Percentiles rank a stretch among this genome's conserved stretches.
Evolutionary conservation across 2,329 filamentous ascomycete genomes (phyloP).

Genomic region (Emergomyces africanus): DNA sequence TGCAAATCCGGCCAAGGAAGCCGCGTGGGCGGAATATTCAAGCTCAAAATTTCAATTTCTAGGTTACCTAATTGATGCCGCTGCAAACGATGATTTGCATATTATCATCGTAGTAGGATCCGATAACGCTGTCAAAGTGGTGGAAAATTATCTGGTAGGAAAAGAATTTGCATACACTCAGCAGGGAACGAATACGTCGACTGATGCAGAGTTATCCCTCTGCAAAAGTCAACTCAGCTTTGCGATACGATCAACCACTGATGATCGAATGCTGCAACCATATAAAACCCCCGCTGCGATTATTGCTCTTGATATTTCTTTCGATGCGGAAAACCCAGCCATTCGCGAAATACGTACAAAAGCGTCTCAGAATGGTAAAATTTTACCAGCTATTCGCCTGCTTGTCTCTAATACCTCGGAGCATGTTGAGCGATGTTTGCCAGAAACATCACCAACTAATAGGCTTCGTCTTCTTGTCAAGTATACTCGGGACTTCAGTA

Average conservation of each 20-base stretch:
- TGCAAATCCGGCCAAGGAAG: conserved; percentile 24
- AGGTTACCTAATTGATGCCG: conserved; percentile 28
- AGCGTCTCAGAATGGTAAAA: conserved; percentile 17
- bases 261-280: conserved; percentile 19
- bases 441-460: conserved; percentile 22
- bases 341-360: conserved; percentile 4
- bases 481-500: conserved; percentile 20
- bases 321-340: conserved; percentile 25
- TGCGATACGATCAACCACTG: conserved; percentile 21
- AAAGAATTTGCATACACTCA: conserved; percentile 21
- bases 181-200: conserved; percentile 16
- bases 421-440: conserved; percentile 33
- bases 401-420: conserved; percentile 35
- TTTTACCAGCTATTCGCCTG: conserved; percentile 33
- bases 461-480: conserved; percentile 23
- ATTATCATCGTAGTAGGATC: conserved; percentile 27
- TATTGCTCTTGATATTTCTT: conserved; percentile 32
- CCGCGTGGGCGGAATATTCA: conserved; percentile 35
- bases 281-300: conserved; percentile 28
- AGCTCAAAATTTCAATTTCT: conserved; percentile 35
- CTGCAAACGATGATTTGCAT: conserved; percentile 24
- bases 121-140: conserved; percentile 23
- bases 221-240: conserved; percentile 24
- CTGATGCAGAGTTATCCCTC: conserved; percentile 26
- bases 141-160: conserved; percentile 32